Percentiles rank a stretch among this genome's conserved stretches.
Conservation (phyloP, 805 yeast genomes). For the Kazachstania kunashirensis region DNA sequence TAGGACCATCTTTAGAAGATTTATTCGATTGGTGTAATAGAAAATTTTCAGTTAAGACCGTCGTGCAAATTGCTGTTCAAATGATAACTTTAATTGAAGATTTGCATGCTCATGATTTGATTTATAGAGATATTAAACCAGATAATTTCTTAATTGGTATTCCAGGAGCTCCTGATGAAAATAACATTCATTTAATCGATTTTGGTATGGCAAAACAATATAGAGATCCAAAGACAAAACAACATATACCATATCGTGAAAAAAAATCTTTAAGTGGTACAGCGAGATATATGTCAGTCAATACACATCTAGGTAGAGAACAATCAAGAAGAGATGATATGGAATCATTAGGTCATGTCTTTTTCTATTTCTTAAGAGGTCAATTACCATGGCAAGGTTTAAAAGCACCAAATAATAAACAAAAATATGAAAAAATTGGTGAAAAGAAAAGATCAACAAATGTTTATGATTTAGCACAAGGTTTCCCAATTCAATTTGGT, state of each 20-base stretch:
- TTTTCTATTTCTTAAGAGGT: conserved; percentile 89
- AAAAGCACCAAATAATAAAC: conserved; percentile 96
- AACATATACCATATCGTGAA: conserved; percentile 94
- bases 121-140: conserved; percentile 94
- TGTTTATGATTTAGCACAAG: conserved; percentile 76
- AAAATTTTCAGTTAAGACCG: conserved; percentile 76
- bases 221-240: conserved; percentile 91
- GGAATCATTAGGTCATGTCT: conserved; percentile 94
- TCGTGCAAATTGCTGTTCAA: conserved; percentile 88
- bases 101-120: conserved; percentile 81
- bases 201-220: conserved; percentile 99
- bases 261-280: conserved; percentile 94
- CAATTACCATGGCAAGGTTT: conserved; percentile 98
- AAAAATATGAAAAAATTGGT: conserved; percentile 94
- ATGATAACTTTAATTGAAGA: conserved; percentile 83
- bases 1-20: conserved; percentile 95
- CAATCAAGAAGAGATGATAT: conserved; percentile 94
- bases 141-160: conserved; percentile 94
- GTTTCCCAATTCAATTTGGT: conserved; percentile 87
- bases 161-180: conserved; percentile 77
- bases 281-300: conserved; percentile 96
- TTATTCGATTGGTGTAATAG: conserved; percentile 98
- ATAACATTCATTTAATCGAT: conserved; percentile 81
- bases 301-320: conserved; percentile 95
- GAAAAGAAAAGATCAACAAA: conserved; percentile 89